Base-by-base conservation (phyloP, 257 asterid genomes). In the Oldenlandia corymbosa region DNA sequence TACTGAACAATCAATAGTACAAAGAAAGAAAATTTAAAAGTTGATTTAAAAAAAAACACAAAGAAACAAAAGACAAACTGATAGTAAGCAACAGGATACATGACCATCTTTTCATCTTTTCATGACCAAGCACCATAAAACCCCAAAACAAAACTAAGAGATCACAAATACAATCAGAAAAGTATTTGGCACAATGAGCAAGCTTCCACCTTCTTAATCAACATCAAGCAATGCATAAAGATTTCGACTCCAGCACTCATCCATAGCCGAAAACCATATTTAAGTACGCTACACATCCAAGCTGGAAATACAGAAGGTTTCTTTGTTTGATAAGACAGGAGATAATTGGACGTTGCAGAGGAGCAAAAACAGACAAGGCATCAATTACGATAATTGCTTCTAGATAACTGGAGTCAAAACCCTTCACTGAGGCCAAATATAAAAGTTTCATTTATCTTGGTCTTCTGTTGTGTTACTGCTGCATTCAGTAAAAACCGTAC, bases 1-100 rank as follows among this genome's bases (percentile, higher is more conserved):
- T 34, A 93, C 99, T 93, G 84, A 68, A 50, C 56, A 62, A 71
- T 54, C 66, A 10, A 20, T 60, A 70, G 59, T 70, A 75, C 70
- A 73, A 16, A 36, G 21, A n/a, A 39, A 37, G 23, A 7, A 21
- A 39, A 39, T 4, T n/a, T n/a, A n/a, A n/a, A n/a, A n/a, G n/a
- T n/a, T n/a, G n/a, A n/a, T n/a, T n/a, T n/a, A n/a, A n/a, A n/a
- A n/a, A n/a, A n/a, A n/a, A n/a, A n/a, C 6, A 34, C 45, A 41
- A 41, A 10, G 45, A 37, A 57, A 34, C 2, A 12, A 57, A 32
- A 20, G 2, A 1, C 17, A 32, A 7, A 13, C 30, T 24, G 34
- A 52, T 14, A n/a, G n/a, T n/a, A n/a, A n/a, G n/a, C n/a, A n/a
- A n/a, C n/a, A n/a, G n/a, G n/a, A n/a, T n/a, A n/a, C n/a, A n/a